Evolutionary conservation across 2,329 filamentous ascomycete species (phyloP).

Genomic region (Fusarium sp.): DNA sequence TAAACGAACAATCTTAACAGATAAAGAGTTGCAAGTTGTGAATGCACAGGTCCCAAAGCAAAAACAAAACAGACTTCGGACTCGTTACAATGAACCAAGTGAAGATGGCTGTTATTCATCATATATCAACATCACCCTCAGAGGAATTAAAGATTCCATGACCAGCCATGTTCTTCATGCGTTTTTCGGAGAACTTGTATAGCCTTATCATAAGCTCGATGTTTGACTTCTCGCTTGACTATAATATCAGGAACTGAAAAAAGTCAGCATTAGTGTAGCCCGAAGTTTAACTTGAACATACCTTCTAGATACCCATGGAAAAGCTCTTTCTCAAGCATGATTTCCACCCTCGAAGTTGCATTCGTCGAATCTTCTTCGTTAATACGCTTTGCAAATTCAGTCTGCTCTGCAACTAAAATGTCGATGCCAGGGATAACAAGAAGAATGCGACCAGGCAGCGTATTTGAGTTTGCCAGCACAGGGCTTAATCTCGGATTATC

Average conservation of each 20-base stretch:
- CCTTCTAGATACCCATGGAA: conserved; percentile 49
- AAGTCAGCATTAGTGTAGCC: neutral
- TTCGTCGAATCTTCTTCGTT: neutral
- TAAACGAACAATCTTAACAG: neutral
- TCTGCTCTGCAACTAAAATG: neutral
- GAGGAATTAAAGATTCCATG: neutral
- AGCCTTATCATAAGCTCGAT: conserved; percentile 25
- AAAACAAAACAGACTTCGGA: neutral
- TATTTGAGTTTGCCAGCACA: conserved; percentile 11
- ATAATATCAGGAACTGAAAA: conserved; percentile 35
- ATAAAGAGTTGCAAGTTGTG: neutral
- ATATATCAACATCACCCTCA: neutral
- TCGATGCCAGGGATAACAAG: neutral
- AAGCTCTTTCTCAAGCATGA: conserved; percentile 36
- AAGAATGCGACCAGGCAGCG: neutral
- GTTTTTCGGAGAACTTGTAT: conserved; percentile 33
- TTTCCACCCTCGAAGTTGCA: conserved; percentile 9
- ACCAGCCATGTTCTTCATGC: conserved; percentile 30
- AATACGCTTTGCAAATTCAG: neutral
- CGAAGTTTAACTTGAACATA: neutral
- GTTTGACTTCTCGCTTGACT: conserved; percentile 30
- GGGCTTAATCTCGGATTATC: conserved; percentile 53
- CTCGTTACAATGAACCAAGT: neutral
- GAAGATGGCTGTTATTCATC: neutral
- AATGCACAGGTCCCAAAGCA: neutral